Percentiles rank a stretch among this genome's conserved stretches.
phyloP scores from a whole-genome alignment of 257 asterid species.

The Catharanthus roseus region DNA sequence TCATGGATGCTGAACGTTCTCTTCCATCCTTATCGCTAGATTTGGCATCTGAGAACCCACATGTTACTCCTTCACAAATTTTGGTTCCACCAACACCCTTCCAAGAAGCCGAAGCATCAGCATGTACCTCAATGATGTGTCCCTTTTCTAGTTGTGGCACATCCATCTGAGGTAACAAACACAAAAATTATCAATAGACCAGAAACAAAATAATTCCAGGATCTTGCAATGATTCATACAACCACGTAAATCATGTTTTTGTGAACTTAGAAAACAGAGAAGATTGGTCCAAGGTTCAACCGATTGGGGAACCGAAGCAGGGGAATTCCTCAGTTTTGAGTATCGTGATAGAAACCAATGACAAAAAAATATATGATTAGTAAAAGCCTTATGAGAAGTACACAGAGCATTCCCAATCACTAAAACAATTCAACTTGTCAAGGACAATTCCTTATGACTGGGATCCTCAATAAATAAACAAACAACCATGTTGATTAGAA shows the following conservation, averaged over 20 bases:
- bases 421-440: background rate
- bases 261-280: background rate
- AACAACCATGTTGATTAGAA: background rate
- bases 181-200: slow-evolving; percentile 2
- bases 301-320: background rate
- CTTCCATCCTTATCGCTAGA: slow-evolving; percentile 56
- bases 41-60: slow-evolving; percentile 71
- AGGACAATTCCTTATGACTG: background rate
- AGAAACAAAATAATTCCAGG: background rate
- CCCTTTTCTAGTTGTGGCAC: slow-evolving; percentile 33
- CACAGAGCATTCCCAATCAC: background rate
- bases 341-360: background rate
- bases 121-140: slow-evolving; percentile 48
- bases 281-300: background rate
- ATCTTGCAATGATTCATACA: background rate
- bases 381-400: background rate
- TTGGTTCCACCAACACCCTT: slow-evolving; percentile 42
- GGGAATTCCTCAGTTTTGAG: background rate
- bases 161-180: slow-evolving; percentile 49
- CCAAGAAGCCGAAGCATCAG: slow-evolving; percentile 32
- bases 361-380: background rate
- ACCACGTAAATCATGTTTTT: background rate
- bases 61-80: slow-evolving; percentile 64
- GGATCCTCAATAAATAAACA: background rate
- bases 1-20: slow-evolving; percentile 73